Evolutionary conservation across 2,329 filamentous ascomycete genomes (phyloP).

Genomic region (Penicillium freii): DNA sequence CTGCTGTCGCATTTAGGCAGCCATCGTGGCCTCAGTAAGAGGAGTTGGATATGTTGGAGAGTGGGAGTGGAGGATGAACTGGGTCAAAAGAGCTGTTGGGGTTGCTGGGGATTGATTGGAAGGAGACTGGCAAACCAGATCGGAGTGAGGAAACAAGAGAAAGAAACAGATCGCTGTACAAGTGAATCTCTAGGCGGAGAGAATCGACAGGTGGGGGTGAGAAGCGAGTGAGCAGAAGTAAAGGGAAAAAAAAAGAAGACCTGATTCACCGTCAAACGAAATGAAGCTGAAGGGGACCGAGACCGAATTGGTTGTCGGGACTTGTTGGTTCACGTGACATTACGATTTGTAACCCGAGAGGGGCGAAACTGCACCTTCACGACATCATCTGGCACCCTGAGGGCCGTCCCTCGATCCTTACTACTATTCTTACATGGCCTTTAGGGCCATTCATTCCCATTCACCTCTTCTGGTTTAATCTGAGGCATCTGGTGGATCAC

Average conservation of each 20-base stretch:
- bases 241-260: neutral
- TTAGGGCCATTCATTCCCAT: conserved; percentile 17
- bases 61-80: conserved; percentile 9
- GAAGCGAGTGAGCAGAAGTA: neutral
- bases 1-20: conserved; percentile 32
- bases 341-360: conserved; percentile 12
- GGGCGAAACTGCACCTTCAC: conserved; percentile 7
- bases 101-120: conserved; percentile 5
- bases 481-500: conserved; percentile 10
- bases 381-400: conserved; percentile 11
- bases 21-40: conserved; percentile 34
- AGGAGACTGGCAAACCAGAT: conserved; percentile 6
- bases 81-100: conserved; percentile 13
- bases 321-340: conserved; percentile 6
- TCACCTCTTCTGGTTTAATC: conserved; percentile 1
- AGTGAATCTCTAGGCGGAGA: neutral
- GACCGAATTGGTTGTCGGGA: conserved; percentile 9
- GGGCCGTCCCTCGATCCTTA: conserved; percentile 18
- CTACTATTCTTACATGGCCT: conserved; percentile 26
- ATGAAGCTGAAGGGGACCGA: conserved; percentile 12
- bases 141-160: neutral
- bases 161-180: conserved; percentile 15
- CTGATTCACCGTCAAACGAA: conserved; percentile 10
- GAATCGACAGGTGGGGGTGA: neutral
- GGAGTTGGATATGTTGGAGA: conserved; percentile 7